Conservation (phyloP, 306 rosid species). For the Geum urbanum region DNA sequence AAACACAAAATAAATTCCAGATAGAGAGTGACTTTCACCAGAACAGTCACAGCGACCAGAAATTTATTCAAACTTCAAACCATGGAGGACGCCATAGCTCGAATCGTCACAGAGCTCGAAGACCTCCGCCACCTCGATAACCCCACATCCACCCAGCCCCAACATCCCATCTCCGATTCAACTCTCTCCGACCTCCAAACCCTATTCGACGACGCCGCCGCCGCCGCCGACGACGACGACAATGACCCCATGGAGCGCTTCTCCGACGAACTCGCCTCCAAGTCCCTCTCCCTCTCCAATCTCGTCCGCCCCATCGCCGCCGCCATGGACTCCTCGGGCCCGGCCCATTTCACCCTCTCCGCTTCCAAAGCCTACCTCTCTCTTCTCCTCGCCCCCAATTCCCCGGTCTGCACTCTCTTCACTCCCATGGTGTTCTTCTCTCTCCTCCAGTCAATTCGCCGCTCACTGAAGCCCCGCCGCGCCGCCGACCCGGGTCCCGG, state of each 20-base stretch:
- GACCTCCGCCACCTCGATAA: constrained; percentile 40
- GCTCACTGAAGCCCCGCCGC: constrained; percentile 43
- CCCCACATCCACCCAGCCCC: constrained; percentile 29
- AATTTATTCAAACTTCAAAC: constrained; percentile 10
- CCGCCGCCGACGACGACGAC: too few species aligned
- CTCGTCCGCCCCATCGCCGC: constrained; percentile 54
- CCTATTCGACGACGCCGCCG: constrained; percentile 34
- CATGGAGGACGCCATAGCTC: constrained; percentile 51
- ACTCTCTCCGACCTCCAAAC: constrained; percentile 56
- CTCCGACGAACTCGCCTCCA: constrained; percentile 52
- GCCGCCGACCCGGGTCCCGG: neutral
- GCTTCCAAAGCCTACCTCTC: constrained; percentile 75
- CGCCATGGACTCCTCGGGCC: constrained; percentile 62
- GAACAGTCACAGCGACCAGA: neutral
- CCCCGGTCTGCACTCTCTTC: constrained; percentile 84
- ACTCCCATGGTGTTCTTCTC: constrained; percentile 78
- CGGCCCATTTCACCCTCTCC: constrained; percentile 43
- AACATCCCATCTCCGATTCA: constrained; percentile 42
- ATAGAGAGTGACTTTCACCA: neutral
- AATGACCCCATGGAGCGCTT: constrained; percentile 34
- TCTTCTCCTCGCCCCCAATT: constrained; percentile 56
- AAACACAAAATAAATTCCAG: neutral
- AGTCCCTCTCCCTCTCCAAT: constrained; percentile 48
- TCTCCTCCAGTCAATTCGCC: constrained; percentile 77
- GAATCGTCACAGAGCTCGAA: constrained; percentile 56